Percentiles rank a stretch among this genome's conserved stretches.
Conservation (phyloP, 1,284 basidiomycete genomes). For the Apiotrichum siamense region DNA sequence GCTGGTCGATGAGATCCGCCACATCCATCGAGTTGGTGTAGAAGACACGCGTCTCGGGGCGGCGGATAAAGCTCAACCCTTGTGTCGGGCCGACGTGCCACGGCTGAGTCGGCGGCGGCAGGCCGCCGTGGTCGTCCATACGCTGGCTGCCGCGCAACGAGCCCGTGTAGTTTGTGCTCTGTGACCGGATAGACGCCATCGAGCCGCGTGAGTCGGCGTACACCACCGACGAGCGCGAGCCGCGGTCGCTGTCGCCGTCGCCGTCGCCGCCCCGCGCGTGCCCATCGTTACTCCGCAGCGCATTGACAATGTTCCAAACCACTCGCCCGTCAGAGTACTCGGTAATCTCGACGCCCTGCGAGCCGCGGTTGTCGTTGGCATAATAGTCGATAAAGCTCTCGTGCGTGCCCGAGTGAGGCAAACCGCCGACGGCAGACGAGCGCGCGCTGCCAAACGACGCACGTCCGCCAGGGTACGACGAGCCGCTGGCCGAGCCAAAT, state of each 20-base stretch:
- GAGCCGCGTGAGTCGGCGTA: background rate
- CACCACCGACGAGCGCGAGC: background rate
- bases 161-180: background rate
- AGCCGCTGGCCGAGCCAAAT: constrained; percentile 3
- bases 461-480: background rate
- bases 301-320: constrained; percentile 43
- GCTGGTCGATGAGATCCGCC: constrained; percentile 42
- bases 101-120: too few relatives aligned
- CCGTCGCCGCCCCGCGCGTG: background rate
- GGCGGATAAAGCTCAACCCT: constrained; percentile 9
- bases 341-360: constrained; percentile 39
- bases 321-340: constrained; percentile 43
- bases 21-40: constrained; percentile 38
- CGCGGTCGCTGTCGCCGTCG: too few relatives aligned
- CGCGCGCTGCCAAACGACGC: background rate
- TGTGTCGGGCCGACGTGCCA: constrained; percentile 16
- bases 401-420: constrained; percentile 4
- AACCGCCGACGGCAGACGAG: background rate
- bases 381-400: constrained; percentile 15
- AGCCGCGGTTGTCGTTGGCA: constrained; percentile 6
- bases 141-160: background rate
- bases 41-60: constrained; percentile 37
- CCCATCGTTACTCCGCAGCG: constrained; percentile 19
- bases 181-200: background rate
- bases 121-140: constrained; percentile 6